Evolutionary conservation across 352 stramenopile genomes (phyloP).

Genomic region (Phytophthora macrochlamydospora): DNA sequence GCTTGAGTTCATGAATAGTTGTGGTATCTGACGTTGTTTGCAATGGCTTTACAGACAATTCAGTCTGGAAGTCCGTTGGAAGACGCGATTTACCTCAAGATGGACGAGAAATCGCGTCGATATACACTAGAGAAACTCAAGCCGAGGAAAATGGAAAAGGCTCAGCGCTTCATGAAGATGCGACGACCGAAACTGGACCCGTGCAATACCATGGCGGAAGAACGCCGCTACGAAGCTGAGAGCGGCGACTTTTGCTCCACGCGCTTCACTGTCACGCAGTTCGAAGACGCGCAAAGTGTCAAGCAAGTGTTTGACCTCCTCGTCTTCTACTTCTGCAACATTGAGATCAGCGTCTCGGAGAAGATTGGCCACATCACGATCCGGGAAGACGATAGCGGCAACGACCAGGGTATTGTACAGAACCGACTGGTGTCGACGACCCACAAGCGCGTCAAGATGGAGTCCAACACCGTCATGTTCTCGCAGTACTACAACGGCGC

Average conservation of each 20-base stretch:
- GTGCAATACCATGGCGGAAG: slow-evolving; percentile 34
- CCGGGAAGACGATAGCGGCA: slow-evolving; percentile 51
- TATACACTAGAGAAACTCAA: slow-evolving; percentile 26
- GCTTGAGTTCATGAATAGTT: background rate
- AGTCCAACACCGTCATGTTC: slow-evolving; percentile 51
- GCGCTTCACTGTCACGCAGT: slow-evolving; percentile 59
- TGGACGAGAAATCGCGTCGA: slow-evolving; percentile 16
- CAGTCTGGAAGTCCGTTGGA: slow-evolving; percentile 36
- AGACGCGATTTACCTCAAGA: slow-evolving; percentile 31
- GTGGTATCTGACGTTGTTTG: background rate
- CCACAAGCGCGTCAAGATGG: slow-evolving; percentile 33
- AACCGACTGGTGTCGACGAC: slow-evolving; percentile 51
- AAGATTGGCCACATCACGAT: slow-evolving; percentile 59
- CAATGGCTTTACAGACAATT: slow-evolving; percentile 17
- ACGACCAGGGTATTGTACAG: slow-evolving; percentile 44
- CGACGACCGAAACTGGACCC: slow-evolving; percentile 27
- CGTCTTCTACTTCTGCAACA: slow-evolving; percentile 55
- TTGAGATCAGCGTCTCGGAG: slow-evolving; percentile 70
- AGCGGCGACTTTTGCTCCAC: slow-evolving; percentile 58
- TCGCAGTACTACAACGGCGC: slow-evolving; percentile 37
- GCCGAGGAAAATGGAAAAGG: slow-evolving; percentile 25
- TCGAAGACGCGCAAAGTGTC: slow-evolving; percentile 36
- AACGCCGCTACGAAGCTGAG: slow-evolving; percentile 51
- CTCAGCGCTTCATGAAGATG: slow-evolving; percentile 36
- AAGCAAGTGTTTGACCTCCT: slow-evolving; percentile 52